Percentiles rank a stretch among this genome's conserved stretches.
phyloP scores from a whole-genome alignment of 352 stramenopile genomes.

The Phytophthora foliorum region DNA sequence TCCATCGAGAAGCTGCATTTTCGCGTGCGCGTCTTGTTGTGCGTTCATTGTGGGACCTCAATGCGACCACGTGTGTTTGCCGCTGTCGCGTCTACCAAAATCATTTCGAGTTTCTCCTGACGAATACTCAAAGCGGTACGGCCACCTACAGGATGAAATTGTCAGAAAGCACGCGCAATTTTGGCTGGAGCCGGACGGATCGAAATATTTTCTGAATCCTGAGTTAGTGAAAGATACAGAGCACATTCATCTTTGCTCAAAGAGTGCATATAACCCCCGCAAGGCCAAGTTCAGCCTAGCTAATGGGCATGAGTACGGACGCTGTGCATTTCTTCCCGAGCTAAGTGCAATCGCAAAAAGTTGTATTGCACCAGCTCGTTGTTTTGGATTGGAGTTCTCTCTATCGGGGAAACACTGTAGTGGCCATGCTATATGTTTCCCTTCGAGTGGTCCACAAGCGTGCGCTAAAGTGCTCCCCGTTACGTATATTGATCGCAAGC shows the following conservation, averaged over 20 bases:
- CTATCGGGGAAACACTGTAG: conserved; percentile 22
- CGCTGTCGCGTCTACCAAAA: background rate
- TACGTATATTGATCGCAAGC: background rate
- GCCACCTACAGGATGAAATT: background rate
- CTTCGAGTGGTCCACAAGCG: conserved; percentile 7
- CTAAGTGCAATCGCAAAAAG: background rate
- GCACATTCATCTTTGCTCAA: background rate
- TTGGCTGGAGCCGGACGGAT: background rate
- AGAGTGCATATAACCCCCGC: background rate
- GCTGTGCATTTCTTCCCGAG: background rate
- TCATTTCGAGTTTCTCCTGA: background rate
- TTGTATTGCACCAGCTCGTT: background rate
- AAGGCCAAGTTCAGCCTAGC: background rate
- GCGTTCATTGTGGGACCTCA: background rate
- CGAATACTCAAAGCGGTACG: background rate
- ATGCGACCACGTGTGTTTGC: background rate
- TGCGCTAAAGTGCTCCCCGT: background rate
- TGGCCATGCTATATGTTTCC: conserved; percentile 26
- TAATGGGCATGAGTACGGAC: background rate
- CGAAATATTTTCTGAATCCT: background rate
- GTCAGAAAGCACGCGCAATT: background rate
- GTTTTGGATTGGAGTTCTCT: conserved; percentile 22
- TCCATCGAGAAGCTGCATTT: background rate
- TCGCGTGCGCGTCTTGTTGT: background rate
- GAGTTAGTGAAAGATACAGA: too few species aligned